phyloP scores from a whole-genome alignment of 768 basidiomycete species.

The Rhizopogon sp. region DNA sequence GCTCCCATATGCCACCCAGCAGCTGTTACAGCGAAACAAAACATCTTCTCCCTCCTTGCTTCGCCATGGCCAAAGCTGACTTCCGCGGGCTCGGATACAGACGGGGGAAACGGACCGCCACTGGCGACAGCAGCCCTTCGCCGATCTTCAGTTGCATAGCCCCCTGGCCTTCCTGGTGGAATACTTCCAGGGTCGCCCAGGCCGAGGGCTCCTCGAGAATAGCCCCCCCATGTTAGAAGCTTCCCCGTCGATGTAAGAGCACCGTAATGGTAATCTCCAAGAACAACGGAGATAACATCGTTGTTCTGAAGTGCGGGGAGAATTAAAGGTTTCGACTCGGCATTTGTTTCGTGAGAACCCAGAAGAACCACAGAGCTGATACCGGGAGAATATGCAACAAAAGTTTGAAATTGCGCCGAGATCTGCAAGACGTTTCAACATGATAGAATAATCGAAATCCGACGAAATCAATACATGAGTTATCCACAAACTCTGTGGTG shows the following conservation, averaged over 20 bases:
- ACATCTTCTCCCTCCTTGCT: slow-evolving; percentile 49
- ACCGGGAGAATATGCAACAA: slow-evolving; percentile 78
- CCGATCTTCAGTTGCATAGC: slow-evolving; percentile 39
- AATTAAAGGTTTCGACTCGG: slow-evolving; percentile 48
- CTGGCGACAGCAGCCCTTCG: slow-evolving; percentile 22
- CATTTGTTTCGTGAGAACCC: slow-evolving; percentile 47
- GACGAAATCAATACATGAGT: slow-evolving; percentile 59
- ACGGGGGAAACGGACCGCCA: slow-evolving; percentile 26
- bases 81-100: slow-evolving; percentile 56
- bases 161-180: slow-evolving; percentile 53
- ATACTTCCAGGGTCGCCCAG: slow-evolving; percentile 68
- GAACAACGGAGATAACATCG: slow-evolving; percentile 78
- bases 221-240: slow-evolving; percentile 76
- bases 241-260: slow-evolving; percentile 78
- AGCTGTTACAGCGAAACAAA: slow-evolving; percentile 78
- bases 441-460: background rate
- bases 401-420: slow-evolving; percentile 78
- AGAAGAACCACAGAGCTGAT: slow-evolving; percentile 68
- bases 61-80: slow-evolving; percentile 66
- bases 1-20: slow-evolving; percentile 93
- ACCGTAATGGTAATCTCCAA: slow-evolving; percentile 91
- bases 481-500: slow-evolving; percentile 51
- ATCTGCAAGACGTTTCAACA: slow-evolving; percentile 43
- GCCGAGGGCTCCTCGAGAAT: slow-evolving; percentile 78
- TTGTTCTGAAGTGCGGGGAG: slow-evolving; percentile 71